Base-by-base conservation (phyloP, 371 early-diverging fungal genomes). In the Basidiobolus meristosporus region DNA sequence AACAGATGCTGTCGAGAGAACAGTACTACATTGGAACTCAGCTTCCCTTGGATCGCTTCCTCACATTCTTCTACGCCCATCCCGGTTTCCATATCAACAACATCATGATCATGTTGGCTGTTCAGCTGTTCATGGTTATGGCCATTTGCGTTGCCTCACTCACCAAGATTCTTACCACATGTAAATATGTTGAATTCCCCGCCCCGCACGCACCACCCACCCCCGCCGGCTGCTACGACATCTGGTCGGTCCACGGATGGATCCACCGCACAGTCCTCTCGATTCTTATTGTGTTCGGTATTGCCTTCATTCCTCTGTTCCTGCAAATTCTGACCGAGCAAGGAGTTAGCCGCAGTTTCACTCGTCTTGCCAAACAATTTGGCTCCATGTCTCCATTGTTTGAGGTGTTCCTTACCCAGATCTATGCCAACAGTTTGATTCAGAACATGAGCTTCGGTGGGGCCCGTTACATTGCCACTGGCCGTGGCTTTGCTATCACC, bases 21-120 rank as follows among this genome's bases (percentile, higher is more conserved):
- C 77, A 87, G 53, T 89, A 89, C 54, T 82, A 82, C 52, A 66
- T 90, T 35, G 84, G 88, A 18, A 76, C 84, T 6, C 77, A 76
- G 41, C 59, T 88, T 29, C 84, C 86, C 0, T 50, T 86, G 29
- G 87, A 87, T 50, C 65, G 89, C 3, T 76, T 88, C 62, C 53
- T 90, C 46, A 86, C 89, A 1, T 85, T 88, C 53, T 86, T 72
- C 54, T 87, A 82, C 48, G 84, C 86, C 11, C 84, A 84, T 47
- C 80, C 87, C 23, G 90, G 89, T 14, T 90, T 87, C 69, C 87
- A 88, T 43, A 63, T 87, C 52, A 90, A 86, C 65, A 87, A 88
- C 56, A 74, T 88, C 38, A 76, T 89, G 47, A 83, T 83, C 48
- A 82, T 86, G 73, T 51, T 82, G 42, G 70, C 90, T 3, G 69